These are phyloP conservation scores for Clausena lansium DNA, from an alignment of 345 rosid genomes.

Conservation along the genomic window DNA sequence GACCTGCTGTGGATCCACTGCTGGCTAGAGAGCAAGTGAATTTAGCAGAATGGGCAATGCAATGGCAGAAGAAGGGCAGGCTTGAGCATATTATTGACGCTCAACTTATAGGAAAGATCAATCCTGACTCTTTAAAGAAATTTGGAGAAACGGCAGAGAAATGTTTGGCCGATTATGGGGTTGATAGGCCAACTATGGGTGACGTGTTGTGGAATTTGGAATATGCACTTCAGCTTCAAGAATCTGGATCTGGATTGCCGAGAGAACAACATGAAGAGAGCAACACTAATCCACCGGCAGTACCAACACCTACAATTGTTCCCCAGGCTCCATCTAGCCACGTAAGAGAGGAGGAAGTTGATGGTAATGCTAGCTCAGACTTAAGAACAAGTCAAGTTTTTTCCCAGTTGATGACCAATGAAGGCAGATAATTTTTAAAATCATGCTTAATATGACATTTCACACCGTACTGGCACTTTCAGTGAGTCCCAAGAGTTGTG, in stretches of 20 bases:
- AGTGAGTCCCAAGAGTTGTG: background rate
- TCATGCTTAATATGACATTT: background rate
- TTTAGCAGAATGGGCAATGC: constrained; percentile 95
- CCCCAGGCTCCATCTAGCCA: constrained; percentile 27
- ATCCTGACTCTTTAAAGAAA: constrained; percentile 66
- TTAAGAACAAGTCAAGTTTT: constrained; percentile 64
- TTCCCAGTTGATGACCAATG: constrained; percentile 83
- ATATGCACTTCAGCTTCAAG: constrained; percentile 74
- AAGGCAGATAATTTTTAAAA: constrained; percentile 54
- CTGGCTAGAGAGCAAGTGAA: constrained; percentile 94
- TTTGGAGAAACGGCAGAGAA: constrained; percentile 92
- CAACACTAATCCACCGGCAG: constrained; percentile 9
- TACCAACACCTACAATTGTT: constrained; percentile 15
- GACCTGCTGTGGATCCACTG: constrained; percentile 93
- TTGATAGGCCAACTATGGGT: constrained; percentile 91
- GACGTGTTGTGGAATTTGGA: constrained; percentile 96
- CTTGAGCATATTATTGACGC: constrained; percentile 72
- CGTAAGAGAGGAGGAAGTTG: constrained; percentile 28
- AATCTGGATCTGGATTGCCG: constrained; percentile 37
- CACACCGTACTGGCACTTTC: background rate
- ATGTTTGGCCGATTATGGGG: constrained; percentile 93
- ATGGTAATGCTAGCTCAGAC: constrained; percentile 49
- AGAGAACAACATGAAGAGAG: constrained; percentile 33
- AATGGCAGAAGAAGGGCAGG: constrained; percentile 89
- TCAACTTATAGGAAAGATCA: constrained; percentile 63